Percentiles rank a stretch among this genome's conserved stretches.
phyloP scores from a whole-genome alignment of 441 rosid species.

The Syzygium malaccense region DNA sequence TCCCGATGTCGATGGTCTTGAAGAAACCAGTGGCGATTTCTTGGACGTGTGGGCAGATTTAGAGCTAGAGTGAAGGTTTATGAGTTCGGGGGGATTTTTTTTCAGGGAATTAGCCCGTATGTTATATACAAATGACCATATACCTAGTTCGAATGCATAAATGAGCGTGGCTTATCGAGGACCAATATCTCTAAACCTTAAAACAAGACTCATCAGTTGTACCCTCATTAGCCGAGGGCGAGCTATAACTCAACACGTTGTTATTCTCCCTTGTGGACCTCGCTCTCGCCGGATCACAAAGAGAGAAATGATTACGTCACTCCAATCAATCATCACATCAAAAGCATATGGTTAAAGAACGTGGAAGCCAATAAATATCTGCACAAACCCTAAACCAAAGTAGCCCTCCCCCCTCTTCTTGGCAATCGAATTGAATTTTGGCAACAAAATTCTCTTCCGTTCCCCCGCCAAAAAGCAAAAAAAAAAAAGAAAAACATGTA shows the following conservation, averaged over 20 bases:
- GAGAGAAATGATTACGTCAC: background rate
- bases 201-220: background rate
- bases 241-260: background rate
- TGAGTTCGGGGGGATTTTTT: too few relatives aligned
- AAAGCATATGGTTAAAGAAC: background rate
- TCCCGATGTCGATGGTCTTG: fast-evolving
- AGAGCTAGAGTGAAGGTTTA: background rate
- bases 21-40: background rate
- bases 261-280: background rate
- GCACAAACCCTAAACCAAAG: background rate
- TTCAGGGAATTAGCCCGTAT: background rate
- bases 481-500: too few relatives aligned
- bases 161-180: background rate
- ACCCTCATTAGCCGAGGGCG: background rate
- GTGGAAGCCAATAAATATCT: background rate
- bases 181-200: background rate
- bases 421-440: background rate
- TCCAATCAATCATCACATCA: background rate
- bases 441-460: background rate
- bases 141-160: background rate
- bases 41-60: fast-evolving
- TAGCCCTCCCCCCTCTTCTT: background rate
- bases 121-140: background rate
- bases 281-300: background rate
- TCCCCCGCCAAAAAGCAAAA: background rate